A percentile compares a stretch with the other conserved stretches of the same genome.
These are phyloP conservation scores for Agaricus subrufescens DNA, from an alignment of 768 basidiomycete species.

Conservation along the genomic window DNA sequence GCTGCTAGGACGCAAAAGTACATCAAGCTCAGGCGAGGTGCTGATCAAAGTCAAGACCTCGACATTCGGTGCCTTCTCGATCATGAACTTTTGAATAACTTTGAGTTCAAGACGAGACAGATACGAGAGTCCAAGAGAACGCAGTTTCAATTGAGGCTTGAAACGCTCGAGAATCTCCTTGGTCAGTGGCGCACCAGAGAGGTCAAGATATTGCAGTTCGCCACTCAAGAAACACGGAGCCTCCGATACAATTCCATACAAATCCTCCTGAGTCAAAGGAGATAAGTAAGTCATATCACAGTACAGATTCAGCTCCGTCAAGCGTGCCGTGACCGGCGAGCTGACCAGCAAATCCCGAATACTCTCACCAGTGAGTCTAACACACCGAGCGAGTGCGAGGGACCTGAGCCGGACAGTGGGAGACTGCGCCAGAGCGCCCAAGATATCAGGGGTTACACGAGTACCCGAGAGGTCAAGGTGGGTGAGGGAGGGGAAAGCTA, in stretches of 20 bases:
- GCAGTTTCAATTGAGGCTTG: conserved; percentile 64
- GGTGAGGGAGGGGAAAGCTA: conserved; percentile 81
- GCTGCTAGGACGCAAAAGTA: conserved; percentile 36
- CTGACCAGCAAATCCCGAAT: conserved; percentile 69
- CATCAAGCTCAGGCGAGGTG: conserved; percentile 73
- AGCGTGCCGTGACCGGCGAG: conserved; percentile 54
- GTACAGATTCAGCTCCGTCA: conserved; percentile 83
- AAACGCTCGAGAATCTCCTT: conserved; percentile 47
- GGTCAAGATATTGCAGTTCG: conserved; percentile 79
- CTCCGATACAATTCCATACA: conserved; percentile 57
- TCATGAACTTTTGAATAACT: conserved; percentile 64
- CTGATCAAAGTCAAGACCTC: conserved; percentile 82
- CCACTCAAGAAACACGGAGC: conserved; percentile 82
- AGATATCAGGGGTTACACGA: conserved; percentile 71
- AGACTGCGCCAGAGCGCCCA: conserved; percentile 60
- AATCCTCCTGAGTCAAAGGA: conserved; percentile 61
- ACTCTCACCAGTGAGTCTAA: conserved; percentile 74
- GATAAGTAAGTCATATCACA: conserved; percentile 83
- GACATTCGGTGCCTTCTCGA: conserved; percentile 62
- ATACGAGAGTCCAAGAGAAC: conserved; percentile 88
- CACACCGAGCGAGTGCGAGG: conserved; percentile 83
- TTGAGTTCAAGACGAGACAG: conserved; percentile 67
- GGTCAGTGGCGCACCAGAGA: conserved; percentile 80
- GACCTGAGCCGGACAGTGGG: conserved; percentile 66
- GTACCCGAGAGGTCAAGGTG: conserved; percentile 92